Percentiles rank a stretch among this genome's conserved stretches.
Conservation (phyloP, 1,284 basidiomycete genomes). For the Malassezia dermatis region DNA sequence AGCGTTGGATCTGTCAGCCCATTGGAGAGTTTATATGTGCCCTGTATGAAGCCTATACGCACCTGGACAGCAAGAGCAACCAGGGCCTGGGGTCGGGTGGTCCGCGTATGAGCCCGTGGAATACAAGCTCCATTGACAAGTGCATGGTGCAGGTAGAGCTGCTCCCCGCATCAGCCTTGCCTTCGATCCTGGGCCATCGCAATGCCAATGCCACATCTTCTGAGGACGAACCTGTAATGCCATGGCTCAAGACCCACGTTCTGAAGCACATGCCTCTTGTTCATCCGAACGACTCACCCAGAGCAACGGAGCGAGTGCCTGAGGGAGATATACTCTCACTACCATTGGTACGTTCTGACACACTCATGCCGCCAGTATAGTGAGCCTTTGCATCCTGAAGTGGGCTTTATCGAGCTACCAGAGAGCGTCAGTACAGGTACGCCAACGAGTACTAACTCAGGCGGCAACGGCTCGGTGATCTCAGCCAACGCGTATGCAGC, state of each 20-base stretch:
- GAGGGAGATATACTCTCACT: conserved; percentile 10
- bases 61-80: neutral
- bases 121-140: neutral
- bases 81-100: conserved; percentile 13
- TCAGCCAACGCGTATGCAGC: neutral
- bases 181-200: neutral
- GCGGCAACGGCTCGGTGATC: conserved; percentile 3
- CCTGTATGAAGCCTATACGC: conserved; percentile 21
- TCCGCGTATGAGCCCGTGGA: conserved; percentile 18
- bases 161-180: conserved; percentile 23
- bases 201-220: neutral
- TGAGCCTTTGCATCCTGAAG: conserved; percentile 28
- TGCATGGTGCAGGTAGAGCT: conserved; percentile 19
- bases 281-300: conserved; percentile 33
- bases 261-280: conserved; percentile 34
- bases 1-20: conserved; percentile 36
- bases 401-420: conserved; percentile 37
- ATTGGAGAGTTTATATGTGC: conserved; percentile 32
- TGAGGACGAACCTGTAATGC: conserved; percentile 8
- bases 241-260: conserved; percentile 36
- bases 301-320: conserved; percentile 1
- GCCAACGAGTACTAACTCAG: neutral
- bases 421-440: conserved; percentile 4
- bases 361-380: conserved; percentile 16
- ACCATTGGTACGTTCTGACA: conserved; percentile 14